These are phyloP conservation scores for Cryptomeria japonica DNA, from an alignment of 75 land plant species.

Conservation along the genomic window DNA sequence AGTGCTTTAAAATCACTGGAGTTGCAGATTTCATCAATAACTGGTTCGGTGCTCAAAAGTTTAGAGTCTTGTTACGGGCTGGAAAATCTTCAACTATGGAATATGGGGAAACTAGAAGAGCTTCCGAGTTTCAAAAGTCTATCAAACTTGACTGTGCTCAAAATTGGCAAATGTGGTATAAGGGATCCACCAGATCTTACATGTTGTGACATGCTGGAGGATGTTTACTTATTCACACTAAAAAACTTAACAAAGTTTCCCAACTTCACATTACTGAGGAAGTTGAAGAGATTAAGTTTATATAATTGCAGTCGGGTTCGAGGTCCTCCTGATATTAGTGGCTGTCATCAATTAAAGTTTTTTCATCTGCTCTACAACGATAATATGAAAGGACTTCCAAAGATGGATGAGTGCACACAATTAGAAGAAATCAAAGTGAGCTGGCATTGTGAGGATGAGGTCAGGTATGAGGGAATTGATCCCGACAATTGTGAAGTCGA, in stretches of 20 bases:
- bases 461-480: no score
- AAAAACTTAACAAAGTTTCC: background rate
- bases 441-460: no score
- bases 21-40: background rate
- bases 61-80: background rate
- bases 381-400: background rate
- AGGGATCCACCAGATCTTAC: background rate
- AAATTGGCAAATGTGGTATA: background rate
- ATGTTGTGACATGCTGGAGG: background rate
- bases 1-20: no score
- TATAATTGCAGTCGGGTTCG: background rate
- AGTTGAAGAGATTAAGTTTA: background rate
- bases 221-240: background rate
- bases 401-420: background rate
- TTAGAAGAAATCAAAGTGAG: no score
- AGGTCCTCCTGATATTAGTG: background rate
- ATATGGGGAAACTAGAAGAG: background rate
- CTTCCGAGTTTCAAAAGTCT: background rate
- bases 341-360: background rate
- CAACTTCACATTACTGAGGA: background rate
- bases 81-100: background rate
- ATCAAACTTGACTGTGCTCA: background rate
- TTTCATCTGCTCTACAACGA: background rate
- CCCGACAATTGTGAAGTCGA: no score
- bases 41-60: rapidly evolving